Conservation (phyloP, 1,284 basidiomycete genomes). For the Ustilago bromivora region DNA sequence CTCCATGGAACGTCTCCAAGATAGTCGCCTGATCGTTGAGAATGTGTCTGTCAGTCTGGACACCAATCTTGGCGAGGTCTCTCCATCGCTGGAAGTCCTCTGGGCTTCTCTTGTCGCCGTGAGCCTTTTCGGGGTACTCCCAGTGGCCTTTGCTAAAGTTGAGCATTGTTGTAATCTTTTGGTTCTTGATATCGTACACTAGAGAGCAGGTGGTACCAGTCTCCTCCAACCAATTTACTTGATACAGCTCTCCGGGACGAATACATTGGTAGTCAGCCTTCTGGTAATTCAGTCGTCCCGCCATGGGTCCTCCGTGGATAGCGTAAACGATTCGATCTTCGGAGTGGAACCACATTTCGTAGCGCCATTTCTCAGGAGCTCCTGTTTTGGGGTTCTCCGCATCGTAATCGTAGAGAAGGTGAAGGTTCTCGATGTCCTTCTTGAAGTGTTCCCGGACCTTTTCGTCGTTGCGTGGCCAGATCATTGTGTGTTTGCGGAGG, state of each 20-base stretch:
- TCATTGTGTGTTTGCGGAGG: slow-evolving; percentile 21
- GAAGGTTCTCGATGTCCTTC: slow-evolving; percentile 44
- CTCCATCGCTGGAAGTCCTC: slow-evolving; percentile 67
- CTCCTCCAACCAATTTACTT: slow-evolving; percentile 69
- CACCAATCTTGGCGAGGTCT: slow-evolving; percentile 62
- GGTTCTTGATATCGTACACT: slow-evolving; percentile 61
- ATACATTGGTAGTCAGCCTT: slow-evolving; percentile 66
- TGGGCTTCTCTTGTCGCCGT: slow-evolving; percentile 68
- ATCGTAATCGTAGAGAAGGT: slow-evolving; percentile 54
- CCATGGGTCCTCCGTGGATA: slow-evolving; percentile 67
- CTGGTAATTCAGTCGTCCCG: slow-evolving; percentile 67
- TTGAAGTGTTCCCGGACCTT: slow-evolving; percentile 31
- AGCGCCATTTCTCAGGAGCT: slow-evolving; percentile 58
- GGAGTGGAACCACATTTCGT: slow-evolving; percentile 67
- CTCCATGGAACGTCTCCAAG: slow-evolving; percentile 57
- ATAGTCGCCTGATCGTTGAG: slow-evolving; percentile 68
- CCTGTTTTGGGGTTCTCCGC: slow-evolving; percentile 54
- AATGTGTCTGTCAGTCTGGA: slow-evolving; percentile 59
- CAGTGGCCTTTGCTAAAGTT: slow-evolving; percentile 68
- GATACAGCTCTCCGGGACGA: slow-evolving; percentile 57
- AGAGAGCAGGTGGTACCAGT: slow-evolving; percentile 68
- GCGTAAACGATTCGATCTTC: slow-evolving; percentile 67
- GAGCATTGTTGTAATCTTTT: slow-evolving; percentile 66
- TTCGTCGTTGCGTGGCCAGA: slow-evolving; percentile 48
- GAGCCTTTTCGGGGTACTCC: slow-evolving; percentile 61